Conservation (phyloP, 192 early-diverging fungal species). For the Dimargaris verticillata region DNA sequence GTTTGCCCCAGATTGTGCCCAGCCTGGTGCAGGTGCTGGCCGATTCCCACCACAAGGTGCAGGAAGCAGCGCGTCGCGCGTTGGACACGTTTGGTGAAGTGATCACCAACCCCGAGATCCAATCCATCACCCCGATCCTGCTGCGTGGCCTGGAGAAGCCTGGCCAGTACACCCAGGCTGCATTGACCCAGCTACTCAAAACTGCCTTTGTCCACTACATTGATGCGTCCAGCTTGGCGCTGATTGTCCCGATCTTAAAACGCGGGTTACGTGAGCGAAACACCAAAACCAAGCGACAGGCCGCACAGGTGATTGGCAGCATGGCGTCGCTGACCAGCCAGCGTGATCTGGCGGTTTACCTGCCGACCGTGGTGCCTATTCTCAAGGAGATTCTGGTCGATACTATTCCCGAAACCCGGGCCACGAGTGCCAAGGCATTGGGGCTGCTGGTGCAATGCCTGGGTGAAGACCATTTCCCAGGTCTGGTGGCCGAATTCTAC, state of each 20-base stretch:
- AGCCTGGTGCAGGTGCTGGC: constrained; percentile 78
- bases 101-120: constrained; percentile 96
- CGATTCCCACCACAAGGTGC: constrained; percentile 85
- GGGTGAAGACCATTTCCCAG: constrained; percentile 87
- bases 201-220: constrained; percentile 98
- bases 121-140: constrained; percentile 71
- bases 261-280: constrained; percentile 78
- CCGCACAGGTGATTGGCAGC: constrained; percentile 96
- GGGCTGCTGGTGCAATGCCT: constrained; percentile 83
- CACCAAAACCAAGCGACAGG: constrained; percentile 83
- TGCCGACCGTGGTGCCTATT: constrained; percentile 62
- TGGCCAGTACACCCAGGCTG: constrained; percentile 63
- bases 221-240: constrained; percentile 85
- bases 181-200: constrained; percentile 67
- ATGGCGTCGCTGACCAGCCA: constrained; percentile 91
- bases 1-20: constrained; percentile 83
- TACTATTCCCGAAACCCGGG: constrained; percentile 90
- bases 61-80: constrained; percentile 67
- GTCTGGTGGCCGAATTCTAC: constrained; percentile 70
- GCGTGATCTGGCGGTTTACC: constrained; percentile 83
- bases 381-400: constrained; percentile 85
- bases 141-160: constrained; percentile 80
- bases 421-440: constrained; percentile 81
- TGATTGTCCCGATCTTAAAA: constrained; percentile 86
- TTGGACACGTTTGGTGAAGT: constrained; percentile 82